Evolutionary conservation across 1,284 basidiomycete genomes (phyloP), one percentile per base, ranked within the genome.

Genomic region (Ganoderma multipileum): DNA sequence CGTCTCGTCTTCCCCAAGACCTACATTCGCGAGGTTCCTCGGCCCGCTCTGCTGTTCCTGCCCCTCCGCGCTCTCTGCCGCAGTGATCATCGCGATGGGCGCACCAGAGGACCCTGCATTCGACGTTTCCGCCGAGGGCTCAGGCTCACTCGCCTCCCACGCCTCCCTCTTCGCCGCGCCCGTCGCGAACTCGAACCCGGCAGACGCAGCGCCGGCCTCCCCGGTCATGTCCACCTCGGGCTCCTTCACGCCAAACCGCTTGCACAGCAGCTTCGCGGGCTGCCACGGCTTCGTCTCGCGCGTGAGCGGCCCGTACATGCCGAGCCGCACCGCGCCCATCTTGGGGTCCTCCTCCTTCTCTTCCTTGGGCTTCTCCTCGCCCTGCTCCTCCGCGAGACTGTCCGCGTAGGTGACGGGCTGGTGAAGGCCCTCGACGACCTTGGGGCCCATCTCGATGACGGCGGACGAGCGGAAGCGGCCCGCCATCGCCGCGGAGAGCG

Each of bases 171-270:
- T 68, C 72, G 71, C 73, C 23, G 69, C 65, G n/a, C 58, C 64
- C 61, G 71, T 72, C 20, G 69, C 69, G 28, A 73, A 70, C 64
- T 73, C 75, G 33, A 69, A 69, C n/a, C 47, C 70, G 1, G 69
- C 69, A 3, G 66, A 64, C n/a, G 69, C 70, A 5, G 57, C 71
- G 26, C 68, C 75, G 11, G 61, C 78, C 68, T 68, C 68, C 41
- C 62, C 66, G 7, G 60, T 68, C 67, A 65, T 67, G 66, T 80
- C 74, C 64, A 73, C 76, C 91, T 88, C 2, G 91, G 97, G 77
- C 39, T 97, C 94, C 73, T 92, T 92, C 44, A 98, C 93, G 0
- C 94, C 93, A 79, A 99, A 98, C n/a, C 97, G 89, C 79, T 97
- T 98, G 81, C 96, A 98, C 20, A 99, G 83, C 65, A 99, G 81